Conservation (phyloP, 495 filamentous ascomycete genomes). For the Tuber aestivum region DNA sequence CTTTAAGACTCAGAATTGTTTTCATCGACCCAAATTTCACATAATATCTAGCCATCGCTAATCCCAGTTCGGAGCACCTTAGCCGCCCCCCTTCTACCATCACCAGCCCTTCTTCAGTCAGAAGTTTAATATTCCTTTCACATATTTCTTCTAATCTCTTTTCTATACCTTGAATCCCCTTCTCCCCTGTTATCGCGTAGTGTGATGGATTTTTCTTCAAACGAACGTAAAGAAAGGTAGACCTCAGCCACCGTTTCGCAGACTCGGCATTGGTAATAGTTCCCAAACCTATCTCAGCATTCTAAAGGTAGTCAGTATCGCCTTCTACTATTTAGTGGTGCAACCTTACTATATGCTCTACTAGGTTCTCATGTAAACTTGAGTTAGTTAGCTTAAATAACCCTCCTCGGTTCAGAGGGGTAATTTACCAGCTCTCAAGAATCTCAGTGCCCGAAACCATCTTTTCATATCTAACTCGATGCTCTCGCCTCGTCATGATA, state of each 20-base stretch:
- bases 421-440: slow-evolving; percentile 65
- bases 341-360: slow-evolving; percentile 64
- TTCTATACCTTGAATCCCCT: slow-evolving; percentile 53
- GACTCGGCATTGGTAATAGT: slow-evolving; percentile 65
- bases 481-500: slow-evolving; percentile 71
- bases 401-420: not conserved
- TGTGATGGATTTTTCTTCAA: slow-evolving; percentile 70
- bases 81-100: slow-evolving; percentile 47
- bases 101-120: slow-evolving; percentile 60
- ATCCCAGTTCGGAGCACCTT: slow-evolving; percentile 68
- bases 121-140: slow-evolving; percentile 64
- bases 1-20: slow-evolving; percentile 58
- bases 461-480: slow-evolving; percentile 66
- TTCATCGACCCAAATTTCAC: slow-evolving; percentile 89
- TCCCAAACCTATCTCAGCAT: slow-evolving; percentile 84
- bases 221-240: slow-evolving; percentile 83
- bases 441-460: slow-evolving; percentile 77
- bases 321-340: not conserved
- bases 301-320: slow-evolving; percentile 44
- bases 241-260: slow-evolving; percentile 74
- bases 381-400: slow-evolving; percentile 15
- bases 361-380: slow-evolving; percentile 74
- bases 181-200: slow-evolving; percentile 61
- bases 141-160: slow-evolving; percentile 73
- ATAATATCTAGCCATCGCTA: slow-evolving; percentile 91